Conservation (phyloP, 306 rosid genomes). For the Quillaja saponaria region DNA sequence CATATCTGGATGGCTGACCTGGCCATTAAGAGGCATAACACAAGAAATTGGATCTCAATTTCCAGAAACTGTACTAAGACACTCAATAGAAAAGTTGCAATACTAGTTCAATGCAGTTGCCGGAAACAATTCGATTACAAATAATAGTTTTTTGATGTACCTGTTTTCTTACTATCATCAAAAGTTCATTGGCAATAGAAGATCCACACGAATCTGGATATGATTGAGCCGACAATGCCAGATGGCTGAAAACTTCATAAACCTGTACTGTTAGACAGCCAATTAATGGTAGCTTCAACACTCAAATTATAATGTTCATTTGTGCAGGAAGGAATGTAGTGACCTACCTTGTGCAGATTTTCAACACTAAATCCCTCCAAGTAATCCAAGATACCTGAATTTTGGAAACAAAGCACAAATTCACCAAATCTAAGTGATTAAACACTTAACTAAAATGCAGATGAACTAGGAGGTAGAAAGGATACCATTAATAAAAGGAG, state of each 20-base stretch:
- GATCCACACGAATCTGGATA: slow-evolving; percentile 31
- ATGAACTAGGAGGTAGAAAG: not conserved
- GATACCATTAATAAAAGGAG: slow-evolving; percentile 40
- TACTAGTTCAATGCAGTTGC: not conserved
- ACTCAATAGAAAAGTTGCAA: not conserved
- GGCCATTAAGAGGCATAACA: slow-evolving; percentile 14
- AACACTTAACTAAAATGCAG: not conserved
- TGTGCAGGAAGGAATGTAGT: not conserved
- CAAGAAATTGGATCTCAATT: not conserved
- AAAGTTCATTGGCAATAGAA: slow-evolving; percentile 42
- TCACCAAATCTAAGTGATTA: not conserved
- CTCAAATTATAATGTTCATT: not conserved
- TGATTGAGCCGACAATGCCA: slow-evolving; percentile 38
- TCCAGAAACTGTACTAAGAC: not conserved
- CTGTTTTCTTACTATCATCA: slow-evolving; percentile 47
- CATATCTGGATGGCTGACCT: slow-evolving; percentile 42
- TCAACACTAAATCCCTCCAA: slow-evolving; percentile 47
- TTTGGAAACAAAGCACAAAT: slow-evolving; percentile 11
- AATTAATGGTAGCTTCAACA: slow-evolving; percentile 1
- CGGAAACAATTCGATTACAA: not conserved
- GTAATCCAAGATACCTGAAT: slow-evolving; percentile 43
- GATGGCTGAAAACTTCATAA: slow-evolving; percentile 45
- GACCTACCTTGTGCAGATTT: slow-evolving; percentile 42
- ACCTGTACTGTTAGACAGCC: slow-evolving; percentile 32
- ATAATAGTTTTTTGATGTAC: slow-evolving; percentile 13